phyloP scores from a whole-genome alignment of 2,329 filamentous ascomycete species.

The Aureobasidium sp. region DNA sequence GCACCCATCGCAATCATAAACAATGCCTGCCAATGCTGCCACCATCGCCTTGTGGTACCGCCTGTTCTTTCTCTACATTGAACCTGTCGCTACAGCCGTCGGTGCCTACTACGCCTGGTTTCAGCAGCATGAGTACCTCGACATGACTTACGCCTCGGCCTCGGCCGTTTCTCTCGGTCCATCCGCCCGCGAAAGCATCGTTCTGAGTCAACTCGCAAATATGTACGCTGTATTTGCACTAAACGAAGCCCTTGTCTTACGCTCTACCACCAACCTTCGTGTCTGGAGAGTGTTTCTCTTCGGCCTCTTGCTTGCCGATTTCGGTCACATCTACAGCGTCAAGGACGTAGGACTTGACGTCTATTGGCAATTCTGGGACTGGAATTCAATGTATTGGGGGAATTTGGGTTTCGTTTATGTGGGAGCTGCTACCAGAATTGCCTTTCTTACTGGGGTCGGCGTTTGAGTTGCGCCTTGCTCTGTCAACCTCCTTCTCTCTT shows the following conservation, averaged over 20 bases:
- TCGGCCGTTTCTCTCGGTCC: slow-evolving; percentile 39
- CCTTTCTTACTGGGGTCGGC: slow-evolving; percentile 30
- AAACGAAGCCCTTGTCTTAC: slow-evolving; percentile 69
- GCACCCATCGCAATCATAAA: slow-evolving; percentile 10
- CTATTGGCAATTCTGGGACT: slow-evolving; percentile 30
- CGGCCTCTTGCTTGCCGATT: slow-evolving; percentile 64
- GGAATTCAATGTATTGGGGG: slow-evolving; percentile 33
- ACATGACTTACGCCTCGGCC: slow-evolving; percentile 53
- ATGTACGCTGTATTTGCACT: slow-evolving; percentile 70
- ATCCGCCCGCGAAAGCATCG: slow-evolving; percentile 53
- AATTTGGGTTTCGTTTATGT: slow-evolving; percentile 33
- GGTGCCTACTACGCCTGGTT: slow-evolving; percentile 50
- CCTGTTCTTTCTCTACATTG: slow-evolving; percentile 68
- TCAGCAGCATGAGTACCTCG: slow-evolving; percentile 52
- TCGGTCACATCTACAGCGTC: slow-evolving; percentile 67
- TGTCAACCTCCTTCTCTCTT: background rate
- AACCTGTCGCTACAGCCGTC: slow-evolving; percentile 50
- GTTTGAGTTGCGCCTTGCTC: slow-evolving; percentile 4
- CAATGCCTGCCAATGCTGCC: slow-evolving; percentile 20
- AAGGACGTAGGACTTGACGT: slow-evolving; percentile 50
- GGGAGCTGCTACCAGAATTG: slow-evolving; percentile 27
- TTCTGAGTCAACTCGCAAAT: slow-evolving; percentile 68
- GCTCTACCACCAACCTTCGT: slow-evolving; percentile 57
- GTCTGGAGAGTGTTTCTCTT: slow-evolving; percentile 66
- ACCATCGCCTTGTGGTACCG: slow-evolving; percentile 57